Evolutionary conservation across 371 early-diverging fungal genomes (phyloP).

Genomic region (Caulochytrium protostelioides): DNA sequence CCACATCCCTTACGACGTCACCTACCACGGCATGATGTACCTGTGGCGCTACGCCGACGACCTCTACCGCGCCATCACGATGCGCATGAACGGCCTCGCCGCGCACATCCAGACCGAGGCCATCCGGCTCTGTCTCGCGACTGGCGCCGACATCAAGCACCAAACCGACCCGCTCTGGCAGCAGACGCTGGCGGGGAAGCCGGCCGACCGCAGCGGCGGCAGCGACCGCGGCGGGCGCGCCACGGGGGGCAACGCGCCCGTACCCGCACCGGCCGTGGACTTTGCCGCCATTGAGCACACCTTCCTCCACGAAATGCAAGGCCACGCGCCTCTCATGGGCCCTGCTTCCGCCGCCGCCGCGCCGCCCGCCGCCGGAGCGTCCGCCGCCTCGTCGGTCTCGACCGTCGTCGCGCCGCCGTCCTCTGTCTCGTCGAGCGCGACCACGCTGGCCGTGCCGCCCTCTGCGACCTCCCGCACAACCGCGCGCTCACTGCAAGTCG

Average conservation of each 20-base stretch:
- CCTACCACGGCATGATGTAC: slow-evolving; percentile 56
- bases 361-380: slow-evolving; percentile 9
- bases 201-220: slow-evolving; percentile 9
- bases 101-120: slow-evolving; percentile 2
- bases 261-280: slow-evolving; percentile 29
- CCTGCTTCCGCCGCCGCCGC: slow-evolving; percentile 16
- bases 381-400: slow-evolving; percentile 12
- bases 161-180: neutral
- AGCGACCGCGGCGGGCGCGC: slow-evolving; percentile 28
- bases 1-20: slow-evolving; percentile 35
- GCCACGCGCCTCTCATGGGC: slow-evolving; percentile 12
- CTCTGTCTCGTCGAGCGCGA: slow-evolving; percentile 6
- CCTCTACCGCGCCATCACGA: slow-evolving; percentile 42
- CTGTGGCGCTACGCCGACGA: slow-evolving; percentile 69
- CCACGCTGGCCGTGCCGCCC: slow-evolving; percentile 22
- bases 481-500: too few relatives aligned
- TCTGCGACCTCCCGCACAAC: slow-evolving; percentile 43
- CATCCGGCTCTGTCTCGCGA: neutral
- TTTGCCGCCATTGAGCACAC: slow-evolving; percentile 35
- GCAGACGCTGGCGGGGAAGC: slow-evolving; percentile 5
- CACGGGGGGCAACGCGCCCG: slow-evolving; percentile 41
- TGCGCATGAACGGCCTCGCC: slow-evolving; percentile 33
- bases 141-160: neutral
- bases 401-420: slow-evolving; percentile 9
- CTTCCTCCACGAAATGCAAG: slow-evolving; percentile 14